phyloP scores from a whole-genome alignment of 441 rosid genomes.

The Isatis lusitanica region DNA sequence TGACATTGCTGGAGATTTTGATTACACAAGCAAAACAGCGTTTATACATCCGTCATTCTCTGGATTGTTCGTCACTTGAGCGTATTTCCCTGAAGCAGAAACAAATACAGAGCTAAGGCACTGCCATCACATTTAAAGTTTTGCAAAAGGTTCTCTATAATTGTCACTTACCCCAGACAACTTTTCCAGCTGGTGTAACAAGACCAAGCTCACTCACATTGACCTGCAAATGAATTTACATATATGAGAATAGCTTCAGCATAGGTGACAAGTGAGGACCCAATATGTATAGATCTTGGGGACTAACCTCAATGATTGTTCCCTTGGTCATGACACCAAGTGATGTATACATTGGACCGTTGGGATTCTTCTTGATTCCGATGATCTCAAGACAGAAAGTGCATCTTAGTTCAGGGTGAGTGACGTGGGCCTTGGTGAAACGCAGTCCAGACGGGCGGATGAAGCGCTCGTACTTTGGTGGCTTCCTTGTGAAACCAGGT shows the following conservation, averaged over 20 bases:
- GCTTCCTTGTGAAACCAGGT: constrained; percentile 91
- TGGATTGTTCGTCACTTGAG: constrained; percentile 92
- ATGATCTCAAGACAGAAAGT: constrained; percentile 89
- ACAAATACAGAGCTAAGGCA: background rate
- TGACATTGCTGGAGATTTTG: constrained; percentile 1
- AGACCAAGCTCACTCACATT: constrained; percentile 94
- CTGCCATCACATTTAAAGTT: background rate
- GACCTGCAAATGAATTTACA: constrained; percentile 48
- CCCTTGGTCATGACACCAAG: constrained; percentile 94
- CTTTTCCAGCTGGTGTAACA: constrained; percentile 94
- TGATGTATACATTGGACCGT: constrained; percentile 92
- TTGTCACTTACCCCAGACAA: constrained; percentile 78
- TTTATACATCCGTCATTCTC: constrained; percentile 93
- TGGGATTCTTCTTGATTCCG: constrained; percentile 90
- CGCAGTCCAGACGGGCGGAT: constrained; percentile 92
- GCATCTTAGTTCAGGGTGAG: constrained; percentile 90
- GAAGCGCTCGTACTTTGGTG: constrained; percentile 96
- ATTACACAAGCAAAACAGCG: constrained; percentile 81
- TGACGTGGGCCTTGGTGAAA: constrained; percentile 86
- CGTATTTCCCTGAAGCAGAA: constrained; percentile 78
- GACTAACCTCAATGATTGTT: constrained; percentile 83
- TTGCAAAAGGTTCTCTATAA: background rate
- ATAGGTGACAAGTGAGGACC: background rate
- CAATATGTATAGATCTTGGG: background rate
- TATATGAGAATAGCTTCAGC: background rate